Evolutionary conservation across 2,329 filamentous ascomycete genomes (phyloP), one percentile per base, ranked within the genome.

Genomic region (Aspergillus unguis): DNA sequence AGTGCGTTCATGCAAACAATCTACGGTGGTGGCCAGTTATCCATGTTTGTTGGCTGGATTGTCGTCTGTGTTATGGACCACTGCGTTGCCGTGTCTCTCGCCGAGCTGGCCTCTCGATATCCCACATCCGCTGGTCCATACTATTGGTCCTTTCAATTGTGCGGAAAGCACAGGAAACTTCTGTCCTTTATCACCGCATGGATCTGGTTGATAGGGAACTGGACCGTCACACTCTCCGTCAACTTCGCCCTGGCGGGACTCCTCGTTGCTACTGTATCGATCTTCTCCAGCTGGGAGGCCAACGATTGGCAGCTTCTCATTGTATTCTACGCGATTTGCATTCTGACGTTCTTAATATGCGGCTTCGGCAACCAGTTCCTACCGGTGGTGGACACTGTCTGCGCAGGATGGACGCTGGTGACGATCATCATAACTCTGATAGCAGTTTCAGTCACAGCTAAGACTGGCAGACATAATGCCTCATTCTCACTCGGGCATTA

Each of bases 271-370:
- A 76, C 75, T 0, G 65, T 81, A 4, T 74, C 77, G 2, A 77
- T 85, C 58, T 84, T 79, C 48, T 78, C 80, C 0, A 74, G 78
- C 52, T 83, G 78, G 65, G 71, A 64, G 0, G 71, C 80, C 42
- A 77, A 76, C 40, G 66, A 75, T 28, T 90, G 86, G 77, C 86
- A 90, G 67, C 75, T 87, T 17, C 83, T 87, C 53, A 74, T 90
- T 25, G 83, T 89, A 57, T 90, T 90, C 72, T 80, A 88, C 60
- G 85, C 74, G 44, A 77, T 90, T 57, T 88, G 85, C 23, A 61
- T 90, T 1, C 59, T 84, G 23, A 85, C 82, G 55, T 83, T 89
- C 58, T 63, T 81, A 42, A 81, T 89, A 49, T 89, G 86, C 57
- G 76, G 82, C 1, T 78, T 88, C 35, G 83, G 82, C 41, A 90